A percentile compares a stretch with the other conserved stretches of the same genome.
Evolutionary conservation across 2,329 filamentous ascomycete species (phyloP).

Genomic region (Calycina herbarum): DNA sequence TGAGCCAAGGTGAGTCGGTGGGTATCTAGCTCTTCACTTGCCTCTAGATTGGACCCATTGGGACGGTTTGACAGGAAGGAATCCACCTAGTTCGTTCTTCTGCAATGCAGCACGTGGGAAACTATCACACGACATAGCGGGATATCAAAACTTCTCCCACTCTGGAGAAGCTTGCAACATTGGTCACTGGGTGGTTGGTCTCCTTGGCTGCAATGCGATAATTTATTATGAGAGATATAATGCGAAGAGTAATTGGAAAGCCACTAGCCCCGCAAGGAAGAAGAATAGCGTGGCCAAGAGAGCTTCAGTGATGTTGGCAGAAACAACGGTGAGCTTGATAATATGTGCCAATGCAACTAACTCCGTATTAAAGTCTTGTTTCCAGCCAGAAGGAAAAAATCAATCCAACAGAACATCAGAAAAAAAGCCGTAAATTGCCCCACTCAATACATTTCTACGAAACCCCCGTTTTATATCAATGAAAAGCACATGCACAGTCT

Average conservation of each 20-base stretch:
- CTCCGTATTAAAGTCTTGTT: background rate
- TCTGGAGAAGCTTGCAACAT: background rate
- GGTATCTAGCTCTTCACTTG: too few relatives aligned
- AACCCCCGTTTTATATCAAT: background rate
- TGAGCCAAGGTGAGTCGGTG: too few relatives aligned
- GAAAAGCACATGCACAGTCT: background rate
- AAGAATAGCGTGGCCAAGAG: background rate
- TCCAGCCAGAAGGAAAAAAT: background rate
- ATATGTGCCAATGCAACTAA: background rate
- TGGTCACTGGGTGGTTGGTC: background rate
- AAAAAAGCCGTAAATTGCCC: background rate
- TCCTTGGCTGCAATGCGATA: background rate
- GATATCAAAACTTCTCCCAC: background rate
- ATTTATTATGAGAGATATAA: background rate
- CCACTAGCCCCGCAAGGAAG: background rate
- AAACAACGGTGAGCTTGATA: slow-evolving; percentile 2
- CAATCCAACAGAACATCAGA: background rate
- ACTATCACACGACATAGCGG: background rate
- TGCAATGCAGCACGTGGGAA: background rate
- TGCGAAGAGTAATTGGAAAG: background rate
- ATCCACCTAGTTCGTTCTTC: background rate
- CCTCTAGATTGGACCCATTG: too few relatives aligned
- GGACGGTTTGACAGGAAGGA: too few relatives aligned
- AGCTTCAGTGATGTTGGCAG: slow-evolving; percentile 1
- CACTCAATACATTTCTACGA: too few relatives aligned